Evolutionary conservation across 345 rosid species (phyloP).

Genomic region (Jatropha curcas): DNA sequence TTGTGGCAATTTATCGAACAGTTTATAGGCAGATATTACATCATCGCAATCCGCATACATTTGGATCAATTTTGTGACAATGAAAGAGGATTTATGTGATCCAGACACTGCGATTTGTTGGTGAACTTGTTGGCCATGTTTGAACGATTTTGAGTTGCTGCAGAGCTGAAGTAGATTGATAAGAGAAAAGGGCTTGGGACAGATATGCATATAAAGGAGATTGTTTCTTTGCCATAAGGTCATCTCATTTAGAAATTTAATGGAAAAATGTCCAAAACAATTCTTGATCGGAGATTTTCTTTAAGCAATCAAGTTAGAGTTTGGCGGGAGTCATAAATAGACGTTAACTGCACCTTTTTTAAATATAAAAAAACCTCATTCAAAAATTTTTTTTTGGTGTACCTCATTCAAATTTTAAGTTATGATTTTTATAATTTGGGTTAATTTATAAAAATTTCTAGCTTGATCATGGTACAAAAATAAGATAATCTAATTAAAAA

Average conservation of each 20-base stretch:
- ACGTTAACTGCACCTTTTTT: no score
- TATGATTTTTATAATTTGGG: no score
- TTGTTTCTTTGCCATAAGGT: slow-evolving; percentile 16
- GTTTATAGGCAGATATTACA: slow-evolving; percentile 12
- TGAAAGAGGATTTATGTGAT: slow-evolving; percentile 12
- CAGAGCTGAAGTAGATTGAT: slow-evolving; percentile 30
- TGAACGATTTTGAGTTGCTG: slow-evolving; percentile 28
- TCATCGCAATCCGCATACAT: slow-evolving; percentile 34
- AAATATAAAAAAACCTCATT: no score
- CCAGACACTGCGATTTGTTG: slow-evolving; percentile 32
- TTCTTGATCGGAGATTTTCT: no score
- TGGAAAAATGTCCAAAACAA: background rate
- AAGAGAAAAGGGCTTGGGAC: background rate
- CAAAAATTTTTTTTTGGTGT: no score
- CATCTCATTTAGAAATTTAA: slow-evolving; percentile 9
- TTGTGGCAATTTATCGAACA: no score
- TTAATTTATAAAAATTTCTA: no score
- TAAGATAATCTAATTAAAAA: no score
- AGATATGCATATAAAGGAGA: background rate
- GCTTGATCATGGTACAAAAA: no score
- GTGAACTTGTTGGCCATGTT: slow-evolving; percentile 37
- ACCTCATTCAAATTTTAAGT: no score
- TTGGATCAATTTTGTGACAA: slow-evolving; percentile 36
- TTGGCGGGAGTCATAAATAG: no score
- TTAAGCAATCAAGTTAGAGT: no score